These are phyloP conservation scores for Podaxis rugospora DNA, from an alignment of 768 basidiomycete genomes.

Conservation along the genomic window DNA sequence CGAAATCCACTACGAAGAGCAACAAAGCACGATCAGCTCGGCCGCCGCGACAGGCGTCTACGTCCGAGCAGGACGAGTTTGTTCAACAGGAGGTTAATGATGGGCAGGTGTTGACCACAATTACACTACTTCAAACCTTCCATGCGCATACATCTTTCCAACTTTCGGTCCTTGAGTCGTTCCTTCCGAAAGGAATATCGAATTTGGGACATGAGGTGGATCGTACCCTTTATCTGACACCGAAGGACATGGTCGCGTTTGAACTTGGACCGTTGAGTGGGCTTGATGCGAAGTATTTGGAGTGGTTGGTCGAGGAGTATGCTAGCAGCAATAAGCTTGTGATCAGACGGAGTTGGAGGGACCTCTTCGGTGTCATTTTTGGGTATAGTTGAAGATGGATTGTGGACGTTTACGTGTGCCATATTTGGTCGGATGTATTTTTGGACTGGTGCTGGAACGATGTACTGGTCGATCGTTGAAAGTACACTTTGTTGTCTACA, in stretches of 20 bases:
- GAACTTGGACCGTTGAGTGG: slow-evolving; percentile 73
- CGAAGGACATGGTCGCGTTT: slow-evolving; percentile 62
- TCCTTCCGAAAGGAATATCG: slow-evolving; percentile 22
- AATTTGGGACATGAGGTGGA: background rate
- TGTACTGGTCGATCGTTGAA: background rate
- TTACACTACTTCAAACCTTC: slow-evolving; percentile 63
- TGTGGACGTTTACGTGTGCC: background rate
- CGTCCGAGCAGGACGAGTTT: slow-evolving; percentile 18
- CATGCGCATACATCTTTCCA: slow-evolving; percentile 62
- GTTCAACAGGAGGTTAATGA: slow-evolving; percentile 19
- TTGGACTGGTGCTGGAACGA: background rate
- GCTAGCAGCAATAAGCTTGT: slow-evolving; percentile 30
- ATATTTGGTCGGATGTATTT: background rate
- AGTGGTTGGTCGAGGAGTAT: slow-evolving; percentile 73
- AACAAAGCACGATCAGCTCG: slow-evolving; percentile 46
- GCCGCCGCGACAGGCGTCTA: slow-evolving; percentile 27
- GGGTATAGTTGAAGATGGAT: slow-evolving; percentile 29
- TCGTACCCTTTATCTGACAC: slow-evolving; percentile 37
- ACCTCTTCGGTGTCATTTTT: slow-evolving; percentile 41
- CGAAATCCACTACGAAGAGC: slow-evolving; percentile 35
- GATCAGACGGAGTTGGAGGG: slow-evolving; percentile 47
- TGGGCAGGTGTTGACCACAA: slow-evolving; percentile 37
- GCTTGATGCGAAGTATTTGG: slow-evolving; percentile 68
- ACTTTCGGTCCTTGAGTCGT: slow-evolving; percentile 39
- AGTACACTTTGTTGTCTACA: background rate